Percentiles rank a stretch among this genome's conserved stretches.
phyloP scores from a whole-genome alignment of 257 asterid species.

The Rehmannia glutinosa region DNA sequence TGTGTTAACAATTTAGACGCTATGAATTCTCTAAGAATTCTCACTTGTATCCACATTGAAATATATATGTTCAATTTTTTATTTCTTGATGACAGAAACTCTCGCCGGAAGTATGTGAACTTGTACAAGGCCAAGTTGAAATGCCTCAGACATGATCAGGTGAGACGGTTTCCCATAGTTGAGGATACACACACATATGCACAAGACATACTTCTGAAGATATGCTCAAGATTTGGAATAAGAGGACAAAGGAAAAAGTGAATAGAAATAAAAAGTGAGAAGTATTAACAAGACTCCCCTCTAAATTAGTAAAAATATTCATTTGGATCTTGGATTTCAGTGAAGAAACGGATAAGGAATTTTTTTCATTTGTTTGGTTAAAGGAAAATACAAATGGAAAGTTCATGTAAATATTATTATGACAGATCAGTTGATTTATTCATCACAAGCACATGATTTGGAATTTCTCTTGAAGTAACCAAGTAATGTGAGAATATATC shows the following conservation, averaged over 20 bases:
- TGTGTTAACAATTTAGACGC: background rate
- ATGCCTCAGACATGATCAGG: slow-evolving; percentile 82
- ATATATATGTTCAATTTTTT: slow-evolving; percentile 11
- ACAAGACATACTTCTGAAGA: slow-evolving; percentile 7
- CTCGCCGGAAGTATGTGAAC: slow-evolving; percentile 77
- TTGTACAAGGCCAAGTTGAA: slow-evolving; percentile 83
- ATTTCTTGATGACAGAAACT: slow-evolving; percentile 42
- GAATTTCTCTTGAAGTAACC: no score
- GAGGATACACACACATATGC: background rate
- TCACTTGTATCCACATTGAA: slow-evolving; percentile 1
- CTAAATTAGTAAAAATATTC: background rate
- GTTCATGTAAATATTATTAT: background rate
- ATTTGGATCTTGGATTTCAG: background rate
- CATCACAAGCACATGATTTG: no score
- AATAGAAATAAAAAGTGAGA: background rate
- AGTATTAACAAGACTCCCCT: background rate
- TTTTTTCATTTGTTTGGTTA: background rate
- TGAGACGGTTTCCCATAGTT: slow-evolving; percentile 26
- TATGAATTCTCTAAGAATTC: background rate
- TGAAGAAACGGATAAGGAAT: background rate
- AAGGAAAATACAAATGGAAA: background rate
- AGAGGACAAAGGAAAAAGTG: background rate
- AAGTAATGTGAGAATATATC: no score
- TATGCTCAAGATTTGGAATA: background rate
- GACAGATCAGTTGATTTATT: background rate